Base-by-base conservation (phyloP, 164 flowering plant genomes). In the Litsea cubeba region DNA sequence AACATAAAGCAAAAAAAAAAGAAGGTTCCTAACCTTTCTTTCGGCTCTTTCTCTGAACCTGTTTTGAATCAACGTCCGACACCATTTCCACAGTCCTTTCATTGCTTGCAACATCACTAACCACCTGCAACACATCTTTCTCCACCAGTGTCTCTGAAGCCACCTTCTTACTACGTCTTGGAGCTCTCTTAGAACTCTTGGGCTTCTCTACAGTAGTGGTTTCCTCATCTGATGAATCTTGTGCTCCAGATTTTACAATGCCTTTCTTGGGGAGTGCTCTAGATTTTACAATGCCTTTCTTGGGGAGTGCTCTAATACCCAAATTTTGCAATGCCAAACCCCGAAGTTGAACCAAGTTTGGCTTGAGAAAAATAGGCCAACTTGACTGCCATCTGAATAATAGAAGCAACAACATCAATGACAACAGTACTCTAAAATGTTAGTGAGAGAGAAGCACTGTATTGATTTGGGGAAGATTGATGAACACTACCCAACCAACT, bases 91-190 rank as follows among this genome's bases (percentile, higher is more conserved):
- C 28, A 18, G 24, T 30, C 50, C 20, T 71, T 58, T 54, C 71
- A 6, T 51, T 66, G 25, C 20, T 49, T 50, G 8, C 40, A 30
- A 30, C 35, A 12, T 58, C 68, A 57, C 30, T 74, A 32, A 28
- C 23, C 68, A 24, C 77, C 20, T 68, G 69, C 24, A 72, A 35
- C 5, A 77, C 75, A 68, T 77, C 60, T 75, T 60, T 77, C 54
- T 76, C 82, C 60, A 74, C 87, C 5, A 78, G 66, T 22, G 18
- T 74, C 73, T 82, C 83, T 0, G 73, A 46, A 35, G 50, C 32
- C n/a, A 65, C 64, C 75, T 91, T 91, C 83, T 86, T 88, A 81
- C 85, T 85, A 64, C 81, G 68, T 65, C 77, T 65, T 24, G 85
- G 76, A 58, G 87, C 74, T 64, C 79, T 71, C 81, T 81, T 85